Evolutionary conservation across 805 yeast species (phyloP).

Genomic region (Sugiyamaella lignohabitans): DNA sequence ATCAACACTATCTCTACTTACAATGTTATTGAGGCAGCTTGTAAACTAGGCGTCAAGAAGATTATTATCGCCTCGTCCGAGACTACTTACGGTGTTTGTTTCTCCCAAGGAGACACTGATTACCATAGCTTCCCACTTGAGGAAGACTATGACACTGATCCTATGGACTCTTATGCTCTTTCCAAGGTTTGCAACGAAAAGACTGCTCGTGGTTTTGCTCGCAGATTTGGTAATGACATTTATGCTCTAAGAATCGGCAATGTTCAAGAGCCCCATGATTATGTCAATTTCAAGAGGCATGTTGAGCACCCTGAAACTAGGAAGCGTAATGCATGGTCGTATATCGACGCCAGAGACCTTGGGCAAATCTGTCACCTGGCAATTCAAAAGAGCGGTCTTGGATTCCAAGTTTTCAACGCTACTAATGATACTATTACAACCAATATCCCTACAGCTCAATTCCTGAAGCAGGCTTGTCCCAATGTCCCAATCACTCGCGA

Average conservation of each 20-base stretch:
- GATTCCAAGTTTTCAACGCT: conserved; percentile 16
- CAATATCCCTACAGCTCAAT: conserved; percentile 11
- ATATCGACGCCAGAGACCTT: conserved; percentile 15
- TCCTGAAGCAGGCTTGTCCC: conserved; percentile 13
- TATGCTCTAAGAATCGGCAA: conserved; percentile 14
- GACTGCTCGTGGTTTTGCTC: conserved; percentile 14
- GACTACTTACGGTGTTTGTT: conserved; percentile 16
- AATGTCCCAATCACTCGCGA: conserved; percentile 9
- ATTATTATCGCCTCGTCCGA: conserved; percentile 16
- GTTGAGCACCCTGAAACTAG: conserved; percentile 9
- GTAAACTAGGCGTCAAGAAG: conserved; percentile 15
- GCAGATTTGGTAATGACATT: conserved; percentile 11
- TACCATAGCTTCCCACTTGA: conserved; percentile 15
- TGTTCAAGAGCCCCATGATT: conserved; percentile 12
- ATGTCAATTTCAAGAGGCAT: conserved; percentile 6
- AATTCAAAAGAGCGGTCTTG: conserved; percentile 10
- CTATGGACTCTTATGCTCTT: conserved; percentile 15
- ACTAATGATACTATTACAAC: conserved; percentile 15
- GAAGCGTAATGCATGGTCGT: conserved; percentile 17
- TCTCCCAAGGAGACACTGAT: conserved; percentile 15
- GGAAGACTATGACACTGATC: conserved; percentile 14
- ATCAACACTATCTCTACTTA: conserved; percentile 12
- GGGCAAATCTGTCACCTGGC: conserved; percentile 16
- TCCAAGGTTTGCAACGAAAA: conserved; percentile 13
- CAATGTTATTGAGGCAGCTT: conserved; percentile 15